Percentiles rank a stretch among this genome's conserved stretches.
Evolutionary conservation across 805 yeast species (phyloP).

Genomic region (Candida peoriensis): DNA sequence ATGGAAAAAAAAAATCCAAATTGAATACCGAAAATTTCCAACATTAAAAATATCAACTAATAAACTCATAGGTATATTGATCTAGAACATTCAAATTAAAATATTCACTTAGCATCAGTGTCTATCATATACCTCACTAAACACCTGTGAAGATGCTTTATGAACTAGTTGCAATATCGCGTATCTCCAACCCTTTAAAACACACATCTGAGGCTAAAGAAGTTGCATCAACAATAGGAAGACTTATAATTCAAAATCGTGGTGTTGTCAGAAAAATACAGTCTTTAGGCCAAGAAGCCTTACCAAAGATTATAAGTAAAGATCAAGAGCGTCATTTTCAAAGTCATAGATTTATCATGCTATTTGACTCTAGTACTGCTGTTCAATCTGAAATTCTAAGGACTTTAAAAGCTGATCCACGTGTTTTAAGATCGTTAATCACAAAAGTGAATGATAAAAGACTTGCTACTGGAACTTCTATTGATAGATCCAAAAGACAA

Average conservation of each 20-base stretch:
- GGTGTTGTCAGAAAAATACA: constrained; percentile 87
- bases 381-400: constrained; percentile 84
- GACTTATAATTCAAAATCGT: constrained; percentile 77
- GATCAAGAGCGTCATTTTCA: constrained; percentile 88
- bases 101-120: no score
- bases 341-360: constrained; percentile 82
- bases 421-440: constrained; percentile 76
- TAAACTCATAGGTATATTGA: no score
- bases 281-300: constrained; percentile 69
- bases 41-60: no score
- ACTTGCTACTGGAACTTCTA: constrained; percentile 53
- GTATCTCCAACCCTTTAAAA: constrained; percentile 57
- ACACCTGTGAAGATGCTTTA: constrained; percentile 83
- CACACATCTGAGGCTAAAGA: constrained; percentile 61
- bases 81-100: no score
- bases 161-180: constrained; percentile 86
- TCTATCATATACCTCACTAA: no score
- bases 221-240: constrained; percentile 67
- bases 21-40: no score
- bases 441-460: constrained; percentile 52
- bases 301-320: constrained; percentile 78
- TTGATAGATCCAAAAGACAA: constrained; percentile 35
- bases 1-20: no score
- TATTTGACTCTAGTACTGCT: constrained; percentile 80
- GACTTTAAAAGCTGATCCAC: constrained; percentile 81